phyloP scores from a whole-genome alignment of 2,329 filamentous ascomycete genomes.

The Paraphoma chrysanthemicola region DNA sequence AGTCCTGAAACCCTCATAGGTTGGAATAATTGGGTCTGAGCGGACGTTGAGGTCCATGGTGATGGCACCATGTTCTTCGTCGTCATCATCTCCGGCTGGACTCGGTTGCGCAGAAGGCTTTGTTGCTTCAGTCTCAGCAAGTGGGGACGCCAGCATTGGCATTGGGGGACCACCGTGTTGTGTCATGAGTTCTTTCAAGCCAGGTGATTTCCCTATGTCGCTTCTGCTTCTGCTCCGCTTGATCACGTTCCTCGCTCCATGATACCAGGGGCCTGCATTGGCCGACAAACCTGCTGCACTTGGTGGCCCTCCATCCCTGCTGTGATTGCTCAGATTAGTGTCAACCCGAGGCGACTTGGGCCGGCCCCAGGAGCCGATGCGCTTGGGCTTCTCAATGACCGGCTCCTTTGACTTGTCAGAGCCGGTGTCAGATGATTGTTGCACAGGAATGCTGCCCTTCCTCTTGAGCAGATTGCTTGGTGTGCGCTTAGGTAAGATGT shows the following conservation, averaged over 20 bases:
- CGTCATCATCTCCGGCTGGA: constrained; percentile 47
- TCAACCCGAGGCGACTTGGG: constrained; percentile 51
- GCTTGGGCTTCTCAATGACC: constrained; percentile 44
- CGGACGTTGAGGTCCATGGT: constrained; percentile 68
- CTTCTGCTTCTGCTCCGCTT: constrained; percentile 64
- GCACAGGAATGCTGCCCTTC: constrained; percentile 46
- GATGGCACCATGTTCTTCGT: constrained; percentile 61
- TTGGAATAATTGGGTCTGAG: constrained; percentile 74
- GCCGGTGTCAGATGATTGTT: constrained; percentile 29
- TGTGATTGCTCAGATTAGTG: constrained; percentile 46
- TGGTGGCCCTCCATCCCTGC: constrained; percentile 64
- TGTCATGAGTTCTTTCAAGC: constrained; percentile 62
- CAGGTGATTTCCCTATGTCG: constrained; percentile 57
- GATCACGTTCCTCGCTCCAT: constrained; percentile 51
- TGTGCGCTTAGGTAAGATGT: constrained; percentile 50
- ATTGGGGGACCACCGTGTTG: constrained; percentile 66
- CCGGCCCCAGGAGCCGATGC: constrained; percentile 51
- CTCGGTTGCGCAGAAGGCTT: constrained; percentile 42
- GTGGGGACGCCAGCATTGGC: constrained; percentile 59
- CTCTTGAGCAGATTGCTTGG: constrained; percentile 58
- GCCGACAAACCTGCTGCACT: constrained; percentile 47
- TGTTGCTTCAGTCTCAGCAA: constrained; percentile 45
- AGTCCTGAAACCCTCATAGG: constrained; percentile 75
- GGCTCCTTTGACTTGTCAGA: constrained; percentile 41
- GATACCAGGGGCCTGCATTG: constrained; percentile 45